These are phyloP conservation scores for Eragrostis tef DNA, from an alignment of 202 grass and related monocot species.

Conservation along the genomic window DNA sequence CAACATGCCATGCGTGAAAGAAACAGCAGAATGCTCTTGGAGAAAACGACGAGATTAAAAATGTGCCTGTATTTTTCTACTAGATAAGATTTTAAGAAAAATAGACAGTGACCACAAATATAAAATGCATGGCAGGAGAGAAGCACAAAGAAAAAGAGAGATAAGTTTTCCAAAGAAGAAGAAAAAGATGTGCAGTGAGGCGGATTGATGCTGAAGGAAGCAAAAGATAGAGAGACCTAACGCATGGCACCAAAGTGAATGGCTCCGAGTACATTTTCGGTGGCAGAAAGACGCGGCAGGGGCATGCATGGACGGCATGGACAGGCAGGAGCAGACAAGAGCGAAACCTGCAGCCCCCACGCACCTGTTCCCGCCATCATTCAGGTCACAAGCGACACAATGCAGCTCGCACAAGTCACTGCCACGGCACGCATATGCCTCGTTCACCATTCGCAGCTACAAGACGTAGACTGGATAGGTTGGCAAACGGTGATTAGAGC, in stretches of 20 bases:
- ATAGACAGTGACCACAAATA: background rate
- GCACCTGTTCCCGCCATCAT: background rate
- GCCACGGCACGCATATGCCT: constrained; percentile 7
- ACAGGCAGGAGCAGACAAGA: background rate
- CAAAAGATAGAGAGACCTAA: constrained; percentile 42
- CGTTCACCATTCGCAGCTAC: background rate
- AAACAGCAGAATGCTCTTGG: background rate
- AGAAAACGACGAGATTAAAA: background rate
- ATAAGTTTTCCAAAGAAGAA: background rate
- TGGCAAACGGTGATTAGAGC: constrained; percentile 23
- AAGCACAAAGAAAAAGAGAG: background rate
- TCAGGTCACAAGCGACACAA: constrained; percentile 26
- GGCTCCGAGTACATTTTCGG: background rate
- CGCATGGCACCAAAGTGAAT: constrained; percentile 12
- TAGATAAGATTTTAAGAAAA: background rate
- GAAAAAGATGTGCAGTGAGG: background rate
- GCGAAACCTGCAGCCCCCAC: constrained; percentile 10
- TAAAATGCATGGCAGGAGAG: background rate
- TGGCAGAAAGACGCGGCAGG: constrained; percentile 34
- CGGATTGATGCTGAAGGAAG: constrained; percentile 43
- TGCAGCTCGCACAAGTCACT: constrained; percentile 36
- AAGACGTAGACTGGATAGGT: background rate
- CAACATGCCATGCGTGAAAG: background rate
- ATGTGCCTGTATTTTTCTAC: background rate
- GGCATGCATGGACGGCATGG: constrained; percentile 29